Evolutionary conservation across 1,284 basidiomycete genomes (phyloP).

Genomic region (Naganishia cerealis): DNA sequence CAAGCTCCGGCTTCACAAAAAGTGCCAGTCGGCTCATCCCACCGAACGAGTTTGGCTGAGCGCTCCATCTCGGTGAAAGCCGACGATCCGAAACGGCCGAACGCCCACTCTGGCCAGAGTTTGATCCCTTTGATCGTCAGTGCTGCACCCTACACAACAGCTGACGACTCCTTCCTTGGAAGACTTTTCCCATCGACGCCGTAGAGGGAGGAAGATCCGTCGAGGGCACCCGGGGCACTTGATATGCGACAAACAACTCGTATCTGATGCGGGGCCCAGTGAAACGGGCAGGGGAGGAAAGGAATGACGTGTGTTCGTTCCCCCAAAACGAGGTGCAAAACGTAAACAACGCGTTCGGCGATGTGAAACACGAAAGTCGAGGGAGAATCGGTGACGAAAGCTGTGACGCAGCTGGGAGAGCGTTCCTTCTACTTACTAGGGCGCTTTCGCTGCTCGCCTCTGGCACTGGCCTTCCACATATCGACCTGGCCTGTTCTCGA

Average conservation of each 20-base stretch:
- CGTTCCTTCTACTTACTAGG: neutral
- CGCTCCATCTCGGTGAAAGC: neutral
- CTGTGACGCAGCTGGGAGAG: too few relatives aligned
- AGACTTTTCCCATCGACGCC: too few relatives aligned
- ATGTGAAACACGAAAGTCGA: slow-evolving; percentile 2
- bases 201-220: too few relatives aligned
- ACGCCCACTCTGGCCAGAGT: neutral
- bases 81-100: neutral
- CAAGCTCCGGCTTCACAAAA: slow-evolving; percentile 5
- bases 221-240: too few relatives aligned
- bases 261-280: too few relatives aligned
- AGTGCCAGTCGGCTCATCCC: slow-evolving; percentile 5
- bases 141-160: too few relatives aligned
- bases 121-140: too few relatives aligned
- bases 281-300: too few relatives aligned
- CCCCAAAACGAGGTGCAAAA: neutral
- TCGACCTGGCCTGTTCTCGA: neutral
- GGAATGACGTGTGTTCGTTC: neutral
- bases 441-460: neutral
- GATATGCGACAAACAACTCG: too few relatives aligned
- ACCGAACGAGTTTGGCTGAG: too few relatives aligned
- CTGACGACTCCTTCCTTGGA: too few relatives aligned
- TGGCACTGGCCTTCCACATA: neutral
- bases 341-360: neutral
- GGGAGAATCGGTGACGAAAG: neutral